Base-by-base conservation (phyloP, 441 rosid species). In the Gossypium trilobum region DNA sequence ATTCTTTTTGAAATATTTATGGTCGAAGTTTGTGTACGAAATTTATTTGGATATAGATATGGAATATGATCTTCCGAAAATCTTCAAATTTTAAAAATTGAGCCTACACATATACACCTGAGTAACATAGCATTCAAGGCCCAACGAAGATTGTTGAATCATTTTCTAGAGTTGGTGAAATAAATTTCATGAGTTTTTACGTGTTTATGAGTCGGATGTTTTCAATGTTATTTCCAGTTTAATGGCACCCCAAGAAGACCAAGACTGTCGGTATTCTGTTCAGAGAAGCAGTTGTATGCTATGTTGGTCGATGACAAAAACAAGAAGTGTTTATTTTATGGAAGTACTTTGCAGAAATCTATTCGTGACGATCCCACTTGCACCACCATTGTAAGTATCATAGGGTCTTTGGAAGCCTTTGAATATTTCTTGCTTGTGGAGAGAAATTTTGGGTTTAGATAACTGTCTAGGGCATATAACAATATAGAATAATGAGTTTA, bases 221-320 rank as follows among this genome's bases (percentile, higher is more conserved):
- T 44, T 7, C 60, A 44, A 58, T 76, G 62, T 20, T 71, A 71
- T 66, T n/a, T 42, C 46, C 82, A 93, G 98, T 93, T 86, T 67
- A 91, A 85, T 50, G 98, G 98, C 77, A 88, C 92, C 42, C 77
- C 85, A 10, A 71, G 74, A 55, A 90, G 83, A 44, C 97, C 97
- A 54, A 83, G 98, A 80, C 87, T 91, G 10, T 91, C 97, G 3
- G 97, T 93, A 13, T 93, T 93, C 85, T 89, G 96, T 82, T 91
- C 96, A 25, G 88, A 89, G 5, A 90, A 90, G 62, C 98, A 93
- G 75, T 77, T 93, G 22, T 93, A 91, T 68, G 97, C 92, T 13
- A 85, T 88, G 93, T 84, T 93, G 78, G 91, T 93, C 0, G 98
- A 93, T 80, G 97, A 93, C 72, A 82, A 77, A 46, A 90, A 87